Evolutionary conservation across 805 yeast species (phyloP).

Genomic region (Saccharomycopsis fermentans): DNA sequence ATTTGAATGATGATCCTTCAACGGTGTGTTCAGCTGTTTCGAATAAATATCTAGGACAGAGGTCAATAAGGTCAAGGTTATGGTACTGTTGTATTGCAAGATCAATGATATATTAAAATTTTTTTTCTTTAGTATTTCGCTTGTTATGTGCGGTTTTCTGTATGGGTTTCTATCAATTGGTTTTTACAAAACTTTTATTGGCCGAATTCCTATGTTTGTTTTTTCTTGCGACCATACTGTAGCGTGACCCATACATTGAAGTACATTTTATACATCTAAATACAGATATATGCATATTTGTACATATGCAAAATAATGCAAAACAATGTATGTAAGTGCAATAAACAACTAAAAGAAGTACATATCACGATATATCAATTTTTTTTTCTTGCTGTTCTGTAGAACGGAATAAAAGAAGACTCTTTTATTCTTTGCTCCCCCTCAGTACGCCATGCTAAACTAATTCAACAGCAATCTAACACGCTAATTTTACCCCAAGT

Average conservation of each 20-base stretch:
- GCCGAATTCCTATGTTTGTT: too few species aligned
- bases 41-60: too few species aligned
- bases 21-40: too few species aligned
- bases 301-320: not conserved
- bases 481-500: not conserved
- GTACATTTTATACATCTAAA: not conserved
- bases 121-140: not conserved
- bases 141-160: not conserved
- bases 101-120: not conserved
- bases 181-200: not conserved
- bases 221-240: too few species aligned
- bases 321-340: too few species aligned
- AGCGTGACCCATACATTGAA: not conserved
- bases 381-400: not conserved
- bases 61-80: too few species aligned
- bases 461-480: not conserved
- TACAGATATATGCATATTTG: not conserved
- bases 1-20: too few species aligned
- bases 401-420: too few species aligned
- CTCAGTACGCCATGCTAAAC: not conserved
- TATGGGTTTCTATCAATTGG: not conserved
- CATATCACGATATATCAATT: not conserved
- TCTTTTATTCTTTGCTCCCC: not conserved
- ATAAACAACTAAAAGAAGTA: too few species aligned
- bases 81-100: too few species aligned